These are phyloP conservation scores for Cardiospermum halicacabum DNA, from an alignment of 345 rosid species.

Conservation along the genomic window DNA sequence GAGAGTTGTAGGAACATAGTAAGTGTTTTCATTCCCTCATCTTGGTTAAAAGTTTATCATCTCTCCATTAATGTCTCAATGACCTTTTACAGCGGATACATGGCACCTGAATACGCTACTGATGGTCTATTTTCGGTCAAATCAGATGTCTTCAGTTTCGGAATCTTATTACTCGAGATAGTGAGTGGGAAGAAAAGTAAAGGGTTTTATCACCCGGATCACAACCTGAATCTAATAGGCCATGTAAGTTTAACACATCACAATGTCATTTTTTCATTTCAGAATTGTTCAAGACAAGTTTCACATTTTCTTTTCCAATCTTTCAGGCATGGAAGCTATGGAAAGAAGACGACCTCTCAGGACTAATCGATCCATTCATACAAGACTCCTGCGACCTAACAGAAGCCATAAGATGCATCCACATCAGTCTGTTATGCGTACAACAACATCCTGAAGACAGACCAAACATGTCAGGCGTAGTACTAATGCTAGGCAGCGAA, in stretches of 20 bases:
- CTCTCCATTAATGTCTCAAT: not conserved
- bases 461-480: constrained; percentile 37
- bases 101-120: constrained; percentile 38
- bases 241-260: constrained; percentile 18
- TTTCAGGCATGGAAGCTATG: constrained; percentile 39
- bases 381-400: constrained; percentile 2
- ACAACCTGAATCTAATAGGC: constrained; percentile 21
- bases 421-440: constrained; percentile 39
- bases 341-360: constrained; percentile 26
- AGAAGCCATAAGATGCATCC: constrained; percentile 33
- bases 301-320: not conserved
- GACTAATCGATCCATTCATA: constrained; percentile 16
- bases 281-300: too few species aligned
- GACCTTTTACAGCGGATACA: constrained; percentile 28
- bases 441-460: constrained; percentile 38
- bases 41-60: not conserved
- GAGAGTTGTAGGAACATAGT: constrained; percentile 40
- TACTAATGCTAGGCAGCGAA: constrained; percentile 44
- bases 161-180: constrained; percentile 33
- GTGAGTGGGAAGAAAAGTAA: constrained; percentile 31
- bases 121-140: constrained; percentile 38
- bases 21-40: constrained; percentile 3
- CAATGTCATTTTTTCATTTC: not conserved
- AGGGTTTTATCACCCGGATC: constrained; percentile 26
- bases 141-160: constrained; percentile 42